Evolutionary conservation across 768 basidiomycete species (phyloP).

Genomic region (Psilocybe subaeruginosa): DNA sequence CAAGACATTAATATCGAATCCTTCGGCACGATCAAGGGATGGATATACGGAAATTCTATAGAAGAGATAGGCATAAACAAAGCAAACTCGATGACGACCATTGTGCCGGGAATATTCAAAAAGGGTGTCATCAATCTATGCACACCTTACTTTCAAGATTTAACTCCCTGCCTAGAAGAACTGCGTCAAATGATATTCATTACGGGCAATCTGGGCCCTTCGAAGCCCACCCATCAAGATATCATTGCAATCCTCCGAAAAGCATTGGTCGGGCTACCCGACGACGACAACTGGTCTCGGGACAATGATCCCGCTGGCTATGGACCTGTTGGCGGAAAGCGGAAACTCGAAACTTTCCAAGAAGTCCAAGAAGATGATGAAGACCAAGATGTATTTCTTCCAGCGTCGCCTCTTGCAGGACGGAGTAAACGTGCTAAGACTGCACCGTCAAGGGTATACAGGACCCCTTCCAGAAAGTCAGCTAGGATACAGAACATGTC

Average conservation of each 20-base stretch:
- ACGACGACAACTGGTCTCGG: neutral
- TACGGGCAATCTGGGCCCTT: neutral
- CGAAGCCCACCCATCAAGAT: neutral
- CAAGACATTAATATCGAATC: neutral
- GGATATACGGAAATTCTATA: neutral
- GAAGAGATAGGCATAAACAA: neutral
- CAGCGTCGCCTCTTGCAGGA: neutral
- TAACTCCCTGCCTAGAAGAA: neutral
- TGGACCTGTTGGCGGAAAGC: neutral
- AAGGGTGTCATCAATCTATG: neutral
- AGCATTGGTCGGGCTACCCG: neutral
- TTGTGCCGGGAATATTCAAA: neutral
- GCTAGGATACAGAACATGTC: too few relatives aligned
- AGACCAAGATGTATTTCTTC: neutral
- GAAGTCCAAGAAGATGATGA: neutral
- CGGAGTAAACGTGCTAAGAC: neutral
- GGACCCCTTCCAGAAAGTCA: too few relatives aligned
- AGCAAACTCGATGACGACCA: neutral
- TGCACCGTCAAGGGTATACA: neutral
- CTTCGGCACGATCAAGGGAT: neutral
- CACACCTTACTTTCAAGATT: neutral
- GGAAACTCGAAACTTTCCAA: neutral
- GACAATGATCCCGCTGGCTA: neutral
- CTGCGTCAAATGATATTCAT: neutral
- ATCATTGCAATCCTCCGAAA: neutral